Evolutionary conservation across 139 green algal genomes (phyloP).

Genomic region (Edaphochlamys debaryana): DNA sequence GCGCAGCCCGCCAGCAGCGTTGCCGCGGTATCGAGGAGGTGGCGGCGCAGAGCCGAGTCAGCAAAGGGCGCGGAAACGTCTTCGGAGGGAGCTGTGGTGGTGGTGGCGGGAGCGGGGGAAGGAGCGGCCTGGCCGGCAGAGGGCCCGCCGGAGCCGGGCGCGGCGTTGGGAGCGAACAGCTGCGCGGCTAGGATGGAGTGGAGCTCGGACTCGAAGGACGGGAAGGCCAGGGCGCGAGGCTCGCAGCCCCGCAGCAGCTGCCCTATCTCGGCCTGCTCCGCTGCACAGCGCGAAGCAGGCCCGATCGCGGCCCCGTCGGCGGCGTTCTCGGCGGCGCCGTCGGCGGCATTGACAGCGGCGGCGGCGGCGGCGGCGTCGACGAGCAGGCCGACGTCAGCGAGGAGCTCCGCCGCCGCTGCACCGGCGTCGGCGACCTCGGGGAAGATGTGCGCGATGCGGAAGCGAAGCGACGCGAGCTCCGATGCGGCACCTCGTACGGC

Average conservation of each 20-base stretch:
- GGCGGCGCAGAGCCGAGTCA: neutral
- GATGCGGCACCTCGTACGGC: neutral
- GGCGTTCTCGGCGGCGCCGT: neutral
- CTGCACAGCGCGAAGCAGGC: too few relatives aligned
- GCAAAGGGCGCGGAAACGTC: too few relatives aligned
- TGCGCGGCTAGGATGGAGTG: neutral
- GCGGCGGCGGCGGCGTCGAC: neutral
- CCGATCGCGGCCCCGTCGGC: too few relatives aligned
- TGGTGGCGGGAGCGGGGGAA: neutral
- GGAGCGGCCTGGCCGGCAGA: too few relatives aligned
- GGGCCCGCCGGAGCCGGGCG: neutral
- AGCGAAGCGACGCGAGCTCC: too few relatives aligned
- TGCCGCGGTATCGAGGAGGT: neutral
- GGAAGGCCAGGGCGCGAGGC: neutral
- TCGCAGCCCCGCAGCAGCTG: too few relatives aligned
- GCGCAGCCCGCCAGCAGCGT: conserved; percentile 30
- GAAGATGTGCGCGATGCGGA: too few relatives aligned
- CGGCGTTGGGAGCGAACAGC: neutral
- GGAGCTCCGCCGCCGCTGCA: neutral
- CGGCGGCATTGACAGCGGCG: neutral
- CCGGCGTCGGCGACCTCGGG: too few relatives aligned
- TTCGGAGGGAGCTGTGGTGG: too few relatives aligned
- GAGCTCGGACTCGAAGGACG: neutral
- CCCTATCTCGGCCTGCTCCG: too few relatives aligned
- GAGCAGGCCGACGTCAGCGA: conserved; percentile 18